Conservation (phyloP, 306 rosid genomes). For the Sphenostylis stenocarpa region DNA sequence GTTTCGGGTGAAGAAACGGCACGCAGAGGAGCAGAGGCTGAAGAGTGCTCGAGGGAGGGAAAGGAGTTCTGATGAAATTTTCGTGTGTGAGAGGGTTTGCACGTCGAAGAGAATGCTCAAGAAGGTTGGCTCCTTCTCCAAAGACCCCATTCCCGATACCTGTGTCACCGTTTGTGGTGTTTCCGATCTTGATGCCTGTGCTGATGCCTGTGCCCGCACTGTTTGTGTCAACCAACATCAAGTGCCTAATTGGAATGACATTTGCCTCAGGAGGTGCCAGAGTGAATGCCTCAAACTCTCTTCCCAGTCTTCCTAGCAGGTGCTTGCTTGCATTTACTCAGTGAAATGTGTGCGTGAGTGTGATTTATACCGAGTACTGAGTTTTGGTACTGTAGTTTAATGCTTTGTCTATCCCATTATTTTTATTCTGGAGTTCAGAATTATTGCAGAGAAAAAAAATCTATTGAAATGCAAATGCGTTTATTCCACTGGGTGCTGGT, state of each 20-base stretch:
- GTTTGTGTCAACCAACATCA: conserved; percentile 95
- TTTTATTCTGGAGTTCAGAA: background rate
- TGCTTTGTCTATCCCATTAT: conserved; percentile 20
- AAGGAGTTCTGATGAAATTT: conserved; percentile 82
- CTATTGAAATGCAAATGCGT: conserved; percentile 25
- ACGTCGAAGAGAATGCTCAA: conserved; percentile 91
- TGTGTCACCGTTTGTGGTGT: conserved; percentile 96
- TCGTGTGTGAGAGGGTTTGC: conserved; percentile 93
- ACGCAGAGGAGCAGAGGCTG: conserved; percentile 66
- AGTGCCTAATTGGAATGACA: conserved; percentile 91
- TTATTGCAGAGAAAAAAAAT: background rate
- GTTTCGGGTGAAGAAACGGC: conserved; percentile 62
- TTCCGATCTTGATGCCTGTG: conserved; percentile 89
- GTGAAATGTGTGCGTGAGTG: conserved; percentile 12
- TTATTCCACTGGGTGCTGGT: background rate
- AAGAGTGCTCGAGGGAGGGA: conserved; percentile 82
- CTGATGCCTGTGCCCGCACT: conserved; percentile 93
- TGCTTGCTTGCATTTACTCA: background rate
- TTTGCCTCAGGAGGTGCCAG: conserved; percentile 92
- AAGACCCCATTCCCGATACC: conserved; percentile 94
- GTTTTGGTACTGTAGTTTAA: background rate
- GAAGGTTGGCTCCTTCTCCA: conserved; percentile 87
- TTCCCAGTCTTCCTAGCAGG: conserved; percentile 56
- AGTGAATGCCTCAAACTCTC: conserved; percentile 90
- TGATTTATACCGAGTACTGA: background rate